Evolutionary conservation across 2,329 filamentous ascomycete species (phyloP).

Genomic region (Bipolaris victoriae): DNA sequence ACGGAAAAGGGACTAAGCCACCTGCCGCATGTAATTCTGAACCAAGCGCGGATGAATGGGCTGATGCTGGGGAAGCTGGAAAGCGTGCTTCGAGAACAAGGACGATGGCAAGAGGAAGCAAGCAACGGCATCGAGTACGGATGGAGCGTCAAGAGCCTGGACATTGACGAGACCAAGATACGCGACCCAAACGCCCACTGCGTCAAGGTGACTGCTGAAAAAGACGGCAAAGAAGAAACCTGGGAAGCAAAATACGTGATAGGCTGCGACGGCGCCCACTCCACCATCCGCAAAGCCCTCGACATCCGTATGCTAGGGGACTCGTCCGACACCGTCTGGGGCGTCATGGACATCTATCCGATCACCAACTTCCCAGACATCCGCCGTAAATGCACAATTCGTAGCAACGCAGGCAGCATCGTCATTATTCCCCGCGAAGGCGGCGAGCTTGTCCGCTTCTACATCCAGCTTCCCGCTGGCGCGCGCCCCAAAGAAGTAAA

Average conservation of each 20-base stretch:
- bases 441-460: conserved; percentile 64
- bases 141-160: conserved; percentile 57
- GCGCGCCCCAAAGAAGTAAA: conserved; percentile 60
- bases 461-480: conserved; percentile 63
- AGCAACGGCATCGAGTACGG: conserved; percentile 61
- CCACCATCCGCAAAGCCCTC: conserved; percentile 57
- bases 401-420: conserved; percentile 54
- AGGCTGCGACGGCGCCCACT: conserved; percentile 61
- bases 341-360: conserved; percentile 61
- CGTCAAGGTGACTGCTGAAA: conserved; percentile 43
- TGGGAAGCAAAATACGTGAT: conserved; percentile 50
- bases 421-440: conserved; percentile 62
- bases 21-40: conserved; percentile 71
- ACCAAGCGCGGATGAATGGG: conserved; percentile 73
- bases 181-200: conserved; percentile 40
- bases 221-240: conserved; percentile 35
- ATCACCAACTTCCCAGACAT: conserved; percentile 59
- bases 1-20: conserved; percentile 65
- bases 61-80: conserved; percentile 62
- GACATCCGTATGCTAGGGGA: conserved; percentile 66
- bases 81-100: conserved; percentile 34
- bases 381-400: conserved; percentile 57
- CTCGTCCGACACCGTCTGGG: conserved; percentile 63
- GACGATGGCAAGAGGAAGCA: conserved; percentile 31
- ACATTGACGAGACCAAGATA: conserved; percentile 55